phyloP scores from a whole-genome alignment of 257 asterid species.

The Cruciata laevipes region DNA sequence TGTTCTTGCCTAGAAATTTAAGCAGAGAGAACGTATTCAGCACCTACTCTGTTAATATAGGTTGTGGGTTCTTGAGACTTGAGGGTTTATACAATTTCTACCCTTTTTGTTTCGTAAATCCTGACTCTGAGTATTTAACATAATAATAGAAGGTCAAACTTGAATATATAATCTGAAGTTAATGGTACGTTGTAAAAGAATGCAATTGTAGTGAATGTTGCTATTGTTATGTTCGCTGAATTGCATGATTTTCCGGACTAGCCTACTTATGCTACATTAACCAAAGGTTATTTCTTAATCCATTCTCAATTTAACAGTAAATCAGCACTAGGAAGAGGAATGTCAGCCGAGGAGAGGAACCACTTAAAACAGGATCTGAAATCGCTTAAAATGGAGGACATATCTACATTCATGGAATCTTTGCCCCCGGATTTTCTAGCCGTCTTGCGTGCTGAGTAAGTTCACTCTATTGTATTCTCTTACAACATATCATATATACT shows the following conservation, averaged over 20 bases:
- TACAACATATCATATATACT: background rate
- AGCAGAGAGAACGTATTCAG: background rate
- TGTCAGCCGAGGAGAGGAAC: slow-evolving; percentile 65
- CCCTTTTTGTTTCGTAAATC: background rate
- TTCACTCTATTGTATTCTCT: background rate
- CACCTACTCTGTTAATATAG: background rate
- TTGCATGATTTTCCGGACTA: background rate
- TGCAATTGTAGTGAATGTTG: background rate
- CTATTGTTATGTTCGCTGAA: background rate
- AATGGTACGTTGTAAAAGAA: no score
- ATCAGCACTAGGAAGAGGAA: slow-evolving; percentile 65
- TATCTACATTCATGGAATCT: slow-evolving; percentile 92
- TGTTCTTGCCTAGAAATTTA: background rate
- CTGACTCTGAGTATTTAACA: background rate
- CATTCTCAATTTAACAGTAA: slow-evolving; percentile 32
- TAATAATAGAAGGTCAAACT: background rate
- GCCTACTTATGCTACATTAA: background rate
- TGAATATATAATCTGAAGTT: background rate
- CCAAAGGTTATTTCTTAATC: background rate
- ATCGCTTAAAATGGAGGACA: slow-evolving; percentile 70
- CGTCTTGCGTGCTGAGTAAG: slow-evolving; percentile 78
- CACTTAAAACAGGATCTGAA: slow-evolving; percentile 63
- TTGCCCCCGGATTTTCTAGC: slow-evolving; percentile 79
- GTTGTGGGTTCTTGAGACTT: background rate
- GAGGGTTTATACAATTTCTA: background rate